phyloP scores from a whole-genome alignment of 495 filamentous ascomycete species.

The Rhypophila decipiens region DNA sequence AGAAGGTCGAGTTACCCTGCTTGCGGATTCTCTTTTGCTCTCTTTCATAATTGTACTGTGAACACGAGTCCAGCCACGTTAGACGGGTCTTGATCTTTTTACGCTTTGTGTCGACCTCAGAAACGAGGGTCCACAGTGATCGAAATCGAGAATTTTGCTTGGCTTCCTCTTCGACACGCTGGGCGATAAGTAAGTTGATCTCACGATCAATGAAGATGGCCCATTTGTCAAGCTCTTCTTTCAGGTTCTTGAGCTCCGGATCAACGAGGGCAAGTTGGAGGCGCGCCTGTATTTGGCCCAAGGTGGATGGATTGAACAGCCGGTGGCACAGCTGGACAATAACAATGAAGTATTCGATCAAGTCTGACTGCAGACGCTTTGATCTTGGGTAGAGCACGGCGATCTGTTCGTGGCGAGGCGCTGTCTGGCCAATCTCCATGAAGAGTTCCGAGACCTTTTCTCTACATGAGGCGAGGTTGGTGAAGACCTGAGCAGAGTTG shows the following conservation, averaged over 20 bases:
- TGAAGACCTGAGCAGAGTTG: slow-evolving; percentile 14
- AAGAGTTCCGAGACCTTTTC: slow-evolving; percentile 36
- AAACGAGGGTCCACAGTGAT: slow-evolving; percentile 16
- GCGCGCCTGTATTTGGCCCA: slow-evolving; percentile 17
- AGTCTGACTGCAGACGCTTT: slow-evolving; percentile 26
- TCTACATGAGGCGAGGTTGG: slow-evolving; percentile 26
- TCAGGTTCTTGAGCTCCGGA: slow-evolving; percentile 24
- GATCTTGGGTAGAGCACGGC: slow-evolving; percentile 36
- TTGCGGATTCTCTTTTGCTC: slow-evolving; percentile 40
- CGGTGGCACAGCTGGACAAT: slow-evolving; percentile 36
- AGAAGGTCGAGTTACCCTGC: slow-evolving; percentile 29
- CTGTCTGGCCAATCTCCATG: slow-evolving; percentile 33
- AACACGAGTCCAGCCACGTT: slow-evolving; percentile 32
- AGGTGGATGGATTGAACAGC: slow-evolving; percentile 23
- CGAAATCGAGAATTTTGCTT: slow-evolving; percentile 24
- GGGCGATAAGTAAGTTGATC: slow-evolving; percentile 22
- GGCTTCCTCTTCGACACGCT: slow-evolving; percentile 22
- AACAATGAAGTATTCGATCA: slow-evolving; percentile 40
- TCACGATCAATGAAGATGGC: slow-evolving; percentile 33
- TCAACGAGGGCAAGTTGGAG: slow-evolving; percentile 24
- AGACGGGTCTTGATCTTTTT: slow-evolving; percentile 21
- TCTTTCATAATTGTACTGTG: slow-evolving; percentile 33
- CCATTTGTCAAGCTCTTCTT: slow-evolving; percentile 32
- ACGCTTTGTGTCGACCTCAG: slow-evolving; percentile 17
- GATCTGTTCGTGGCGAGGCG: slow-evolving; percentile 37